These are phyloP conservation scores for Pisolithus tinctorius DNA, from an alignment of 768 basidiomycete genomes.

Conservation along the genomic window DNA sequence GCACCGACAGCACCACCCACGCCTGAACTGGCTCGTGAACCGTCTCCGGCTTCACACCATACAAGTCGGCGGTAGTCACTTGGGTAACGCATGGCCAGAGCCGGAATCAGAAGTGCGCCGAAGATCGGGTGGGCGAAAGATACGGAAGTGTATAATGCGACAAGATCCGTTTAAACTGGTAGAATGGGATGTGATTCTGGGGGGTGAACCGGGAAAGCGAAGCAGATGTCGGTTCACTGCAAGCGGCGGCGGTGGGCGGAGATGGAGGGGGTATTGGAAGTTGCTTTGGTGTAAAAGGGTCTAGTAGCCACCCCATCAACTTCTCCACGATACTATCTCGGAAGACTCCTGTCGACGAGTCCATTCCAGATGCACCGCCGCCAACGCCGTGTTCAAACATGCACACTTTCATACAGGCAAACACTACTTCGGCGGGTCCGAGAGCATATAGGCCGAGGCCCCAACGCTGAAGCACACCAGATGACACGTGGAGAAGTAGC, in stretches of 20 bases:
- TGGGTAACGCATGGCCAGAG: slow-evolving; percentile 70
- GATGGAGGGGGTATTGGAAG: slow-evolving; percentile 30
- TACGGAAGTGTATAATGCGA: slow-evolving; percentile 84
- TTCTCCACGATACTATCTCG: slow-evolving; percentile 58
- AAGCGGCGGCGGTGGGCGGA: slow-evolving; percentile 8
- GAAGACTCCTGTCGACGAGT: slow-evolving; percentile 66
- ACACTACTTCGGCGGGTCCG: slow-evolving; percentile 35
- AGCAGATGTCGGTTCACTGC: neutral
- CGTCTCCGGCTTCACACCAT: slow-evolving; percentile 73
- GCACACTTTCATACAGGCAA: slow-evolving; percentile 87
- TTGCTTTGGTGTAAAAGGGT: slow-evolving; percentile 38
- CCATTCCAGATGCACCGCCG: slow-evolving; percentile 15
- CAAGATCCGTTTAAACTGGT: slow-evolving; percentile 91
- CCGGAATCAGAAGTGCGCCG: slow-evolving; percentile 65
- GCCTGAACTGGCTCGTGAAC: slow-evolving; percentile 44
- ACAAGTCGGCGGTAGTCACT: slow-evolving; percentile 78
- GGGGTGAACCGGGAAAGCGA: slow-evolving; percentile 2
- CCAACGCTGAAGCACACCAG: slow-evolving; percentile 38
- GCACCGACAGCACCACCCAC: neutral
- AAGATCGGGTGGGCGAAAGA: slow-evolving; percentile 83
- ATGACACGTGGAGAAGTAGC: slow-evolving; percentile 46
- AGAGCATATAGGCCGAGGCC: slow-evolving; percentile 31
- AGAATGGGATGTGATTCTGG: slow-evolving; percentile 62
- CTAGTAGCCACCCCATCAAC: slow-evolving; percentile 55
- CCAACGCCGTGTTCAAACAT: slow-evolving; percentile 83